Conservation (phyloP, 495 filamentous ascomycete species). For the Penicillium manginii region DNA sequence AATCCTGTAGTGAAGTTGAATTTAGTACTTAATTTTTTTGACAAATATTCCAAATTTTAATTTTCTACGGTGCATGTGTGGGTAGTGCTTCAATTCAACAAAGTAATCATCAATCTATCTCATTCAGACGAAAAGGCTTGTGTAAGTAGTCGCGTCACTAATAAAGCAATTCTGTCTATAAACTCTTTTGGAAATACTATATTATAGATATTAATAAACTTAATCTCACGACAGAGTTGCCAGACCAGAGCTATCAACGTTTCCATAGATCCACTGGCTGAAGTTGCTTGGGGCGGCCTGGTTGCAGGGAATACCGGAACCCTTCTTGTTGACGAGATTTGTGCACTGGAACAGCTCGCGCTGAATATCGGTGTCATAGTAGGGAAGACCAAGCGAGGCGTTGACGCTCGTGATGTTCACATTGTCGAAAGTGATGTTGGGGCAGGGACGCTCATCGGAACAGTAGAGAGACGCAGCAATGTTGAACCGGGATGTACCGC, state of each 20-base stretch:
- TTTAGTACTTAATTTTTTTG: too few species aligned
- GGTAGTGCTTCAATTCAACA: too few species aligned
- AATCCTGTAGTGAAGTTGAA: too few species aligned
- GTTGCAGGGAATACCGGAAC: slow-evolving; percentile 30
- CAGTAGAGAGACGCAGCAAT: slow-evolving; percentile 59
- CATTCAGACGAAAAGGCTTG: too few species aligned
- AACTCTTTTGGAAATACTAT: too few species aligned
- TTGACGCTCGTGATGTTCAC: slow-evolving; percentile 49
- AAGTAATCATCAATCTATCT: too few species aligned
- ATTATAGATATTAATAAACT: not conserved
- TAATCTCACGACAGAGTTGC: slow-evolving; percentile 9
- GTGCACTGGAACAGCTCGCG: slow-evolving; percentile 28
- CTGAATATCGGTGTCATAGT: slow-evolving; percentile 22
- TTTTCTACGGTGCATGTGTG: too few species aligned
- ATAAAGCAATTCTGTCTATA: too few species aligned
- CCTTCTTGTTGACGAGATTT: slow-evolving; percentile 24
- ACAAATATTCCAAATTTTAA: too few species aligned
- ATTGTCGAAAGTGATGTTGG: slow-evolving; percentile 50
- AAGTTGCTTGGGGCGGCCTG: slow-evolving; percentile 27
- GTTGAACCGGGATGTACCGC: slow-evolving; percentile 58
- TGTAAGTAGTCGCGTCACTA: too few species aligned
- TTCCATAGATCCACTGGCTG: slow-evolving; percentile 24
- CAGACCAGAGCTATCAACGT: slow-evolving; percentile 19
- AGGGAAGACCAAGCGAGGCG: slow-evolving; percentile 17
- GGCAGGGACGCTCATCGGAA: slow-evolving; percentile 47